Evolutionary conservation across 2,329 filamentous ascomycete species (phyloP), one percentile per base, ranked within the genome.

Genomic region (Thelonectria olida): DNA sequence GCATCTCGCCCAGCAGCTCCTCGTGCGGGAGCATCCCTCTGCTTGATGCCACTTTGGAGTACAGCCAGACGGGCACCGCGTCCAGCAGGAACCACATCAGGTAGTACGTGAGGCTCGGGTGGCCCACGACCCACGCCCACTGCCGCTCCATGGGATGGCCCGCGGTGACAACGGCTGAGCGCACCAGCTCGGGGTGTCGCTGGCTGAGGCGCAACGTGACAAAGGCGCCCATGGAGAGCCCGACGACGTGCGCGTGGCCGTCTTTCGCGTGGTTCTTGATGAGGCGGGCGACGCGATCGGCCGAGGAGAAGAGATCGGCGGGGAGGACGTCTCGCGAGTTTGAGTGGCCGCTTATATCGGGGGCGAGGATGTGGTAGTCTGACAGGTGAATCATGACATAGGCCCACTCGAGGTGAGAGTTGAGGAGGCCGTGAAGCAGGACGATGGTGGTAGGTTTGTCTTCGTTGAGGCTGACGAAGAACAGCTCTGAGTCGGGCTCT

Each of bases 321-420:
- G 76, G 75, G 12, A 66, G 56, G 27, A 79, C 58, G 62, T 70
- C 65, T 7, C 67, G 64, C 28, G 77, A 80, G 19, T 67, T 60
- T n/a, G 77, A 79, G 64, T 81, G 79, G 8, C 73, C 72, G 4
- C 76, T 76, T 8, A 81, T 66, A 62, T 81, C 78, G 27, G 75
- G 73, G 4, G 77, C 59, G 8, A 81, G 71, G 12, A 81, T 68
- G 62, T 80, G 79, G 62, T 79, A 79, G 45, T 74, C 69, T 1
- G 68, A 36, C 3, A 81, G 68, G 54, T 74, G 72, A 15, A 75
- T 72, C 49, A 73, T 72, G 44, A 80, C 75, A 58, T 72, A 69
- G 2, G 62, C 61, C 67, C 68, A 79, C 54, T 79, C 77, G 15
- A 76, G 67, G 54, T 73, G 72, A 2, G 69, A 79, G 45, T 69